Conservation (phyloP, 768 basidiomycete genomes). For the Hydnomerulius pinastri region DNA sequence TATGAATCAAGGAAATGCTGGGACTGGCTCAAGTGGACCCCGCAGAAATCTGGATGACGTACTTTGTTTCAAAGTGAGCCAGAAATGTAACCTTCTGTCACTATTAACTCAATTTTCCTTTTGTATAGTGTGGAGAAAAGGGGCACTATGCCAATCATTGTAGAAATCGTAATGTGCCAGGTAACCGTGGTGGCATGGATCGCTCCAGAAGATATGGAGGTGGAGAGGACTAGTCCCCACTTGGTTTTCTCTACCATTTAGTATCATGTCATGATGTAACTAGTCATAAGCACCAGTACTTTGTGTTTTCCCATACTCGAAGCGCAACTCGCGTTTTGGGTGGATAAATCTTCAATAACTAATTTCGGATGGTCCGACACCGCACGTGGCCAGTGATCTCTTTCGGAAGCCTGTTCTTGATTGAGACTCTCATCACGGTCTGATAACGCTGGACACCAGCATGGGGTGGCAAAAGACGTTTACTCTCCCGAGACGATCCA, state of each 20-base stretch:
- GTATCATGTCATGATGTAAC: neutral
- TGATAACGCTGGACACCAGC: neutral
- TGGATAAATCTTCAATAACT: too few relatives aligned
- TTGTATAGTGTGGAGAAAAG: constrained; percentile 76
- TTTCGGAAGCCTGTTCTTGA: neutral
- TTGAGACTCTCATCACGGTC: neutral
- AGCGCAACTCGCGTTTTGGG: too few relatives aligned
- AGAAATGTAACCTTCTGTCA: neutral
- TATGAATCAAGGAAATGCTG: constrained; percentile 26
- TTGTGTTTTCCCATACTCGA: too few relatives aligned
- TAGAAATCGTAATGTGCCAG: constrained; percentile 86
- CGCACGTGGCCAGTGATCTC: too few relatives aligned
- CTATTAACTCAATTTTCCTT: constrained; percentile 10
- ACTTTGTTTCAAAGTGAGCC: constrained; percentile 79
- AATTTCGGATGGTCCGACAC: too few relatives aligned
- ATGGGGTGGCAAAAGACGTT: constrained; percentile 96
- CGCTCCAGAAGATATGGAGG: constrained; percentile 37
- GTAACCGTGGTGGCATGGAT: constrained; percentile 84
- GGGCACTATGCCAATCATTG: constrained; percentile 97
- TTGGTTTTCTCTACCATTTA: neutral
- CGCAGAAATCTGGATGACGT: constrained; percentile 83
- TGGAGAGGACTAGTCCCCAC: constrained; percentile 24
- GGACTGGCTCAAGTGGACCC: constrained; percentile 37
- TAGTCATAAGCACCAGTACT: too few relatives aligned
- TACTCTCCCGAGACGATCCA: constrained; percentile 49